Percentiles rank a stretch among this genome's conserved stretches.
Evolutionary conservation across 495 filamentous ascomycete genomes (phyloP).

Genomic region (Talaromyces liani): DNA sequence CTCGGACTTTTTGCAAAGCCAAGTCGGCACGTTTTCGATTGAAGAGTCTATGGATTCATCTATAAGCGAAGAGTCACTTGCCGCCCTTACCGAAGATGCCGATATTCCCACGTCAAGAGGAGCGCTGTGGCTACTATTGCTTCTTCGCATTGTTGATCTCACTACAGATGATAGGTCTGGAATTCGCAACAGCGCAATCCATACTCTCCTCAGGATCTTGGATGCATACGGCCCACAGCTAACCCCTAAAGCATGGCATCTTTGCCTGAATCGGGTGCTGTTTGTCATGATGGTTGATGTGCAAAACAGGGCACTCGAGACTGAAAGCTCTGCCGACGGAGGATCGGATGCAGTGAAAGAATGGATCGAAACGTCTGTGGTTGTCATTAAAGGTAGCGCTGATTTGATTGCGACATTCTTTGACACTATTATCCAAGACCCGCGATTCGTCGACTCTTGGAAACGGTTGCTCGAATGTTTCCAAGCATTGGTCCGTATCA

Average conservation of each 20-base stretch:
- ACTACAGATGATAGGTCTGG: slow-evolving; percentile 75
- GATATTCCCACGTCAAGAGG: slow-evolving; percentile 35
- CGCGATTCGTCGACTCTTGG: slow-evolving; percentile 58
- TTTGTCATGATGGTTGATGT: slow-evolving; percentile 61
- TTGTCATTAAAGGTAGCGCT: slow-evolving; percentile 63
- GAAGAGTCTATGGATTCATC: slow-evolving; percentile 31
- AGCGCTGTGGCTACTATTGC: slow-evolving; percentile 76
- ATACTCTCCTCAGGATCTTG: slow-evolving; percentile 85
- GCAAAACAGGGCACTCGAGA: slow-evolving; percentile 13
- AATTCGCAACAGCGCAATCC: slow-evolving; percentile 83
- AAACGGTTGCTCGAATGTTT: slow-evolving; percentile 60
- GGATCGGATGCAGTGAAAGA: slow-evolving; percentile 32
- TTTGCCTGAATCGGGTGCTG: slow-evolving; percentile 73
- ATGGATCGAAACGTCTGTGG: slow-evolving; percentile 73
- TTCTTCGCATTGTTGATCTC: slow-evolving; percentile 70
- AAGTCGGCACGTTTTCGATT: slow-evolving; percentile 38
- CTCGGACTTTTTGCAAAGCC: slow-evolving; percentile 69
- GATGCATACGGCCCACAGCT: slow-evolving; percentile 82
- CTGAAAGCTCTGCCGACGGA: slow-evolving; percentile 12
- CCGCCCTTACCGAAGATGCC: slow-evolving; percentile 23
- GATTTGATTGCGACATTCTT: slow-evolving; percentile 63
- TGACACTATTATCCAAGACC: slow-evolving; percentile 47
- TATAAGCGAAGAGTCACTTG: slow-evolving; percentile 34
- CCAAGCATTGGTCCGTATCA: slow-evolving; percentile 48
- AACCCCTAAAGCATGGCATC: slow-evolving; percentile 68